Evolutionary conservation across 345 rosid genomes (phyloP).

Genomic region (Moringa oleifera): DNA sequence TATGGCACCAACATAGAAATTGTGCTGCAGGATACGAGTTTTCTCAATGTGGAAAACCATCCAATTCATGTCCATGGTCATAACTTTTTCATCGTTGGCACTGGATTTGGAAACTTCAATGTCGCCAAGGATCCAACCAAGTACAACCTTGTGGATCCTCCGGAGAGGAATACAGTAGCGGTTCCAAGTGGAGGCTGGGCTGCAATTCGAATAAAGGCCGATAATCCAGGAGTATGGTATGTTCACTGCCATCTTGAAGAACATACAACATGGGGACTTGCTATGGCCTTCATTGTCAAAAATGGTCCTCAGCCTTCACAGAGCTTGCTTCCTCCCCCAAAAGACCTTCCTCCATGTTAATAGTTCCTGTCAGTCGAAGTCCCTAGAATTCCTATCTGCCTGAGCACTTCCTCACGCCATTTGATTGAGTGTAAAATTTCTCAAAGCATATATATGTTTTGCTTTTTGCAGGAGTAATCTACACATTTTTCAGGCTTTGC

Average conservation of each 20-base stretch:
- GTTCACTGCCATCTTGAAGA: conserved; percentile 65
- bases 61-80: conserved; percentile 78
- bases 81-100: conserved; percentile 59
- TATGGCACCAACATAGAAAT: conserved; percentile 51
- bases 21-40: conserved; percentile 58
- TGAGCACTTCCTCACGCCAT: too few species aligned
- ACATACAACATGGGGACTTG: conserved; percentile 65
- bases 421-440: too few species aligned
- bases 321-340: conserved; percentile 45
- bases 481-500: too few species aligned
- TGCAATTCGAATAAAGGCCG: conserved; percentile 50
- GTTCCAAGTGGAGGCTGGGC: conserved; percentile 82
- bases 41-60: conserved; percentile 46
- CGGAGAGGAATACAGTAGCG: conserved; percentile 51
- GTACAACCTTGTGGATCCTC: conserved; percentile 66
- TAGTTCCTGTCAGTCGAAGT: too few species aligned
- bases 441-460: too few species aligned
- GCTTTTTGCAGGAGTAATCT: too few species aligned
- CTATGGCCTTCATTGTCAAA: conserved; percentile 45
- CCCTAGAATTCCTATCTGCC: too few species aligned
- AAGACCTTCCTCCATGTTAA: conserved; percentile 52
- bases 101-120: conserved; percentile 62
- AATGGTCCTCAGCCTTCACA: conserved; percentile 36
- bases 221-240: conserved; percentile 83
- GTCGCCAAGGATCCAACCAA: conserved; percentile 26